Percentiles rank a stretch among this genome's conserved stretches.
Conservation (phyloP, 345 rosid species). For the Atalantia buxifolia region DNA sequence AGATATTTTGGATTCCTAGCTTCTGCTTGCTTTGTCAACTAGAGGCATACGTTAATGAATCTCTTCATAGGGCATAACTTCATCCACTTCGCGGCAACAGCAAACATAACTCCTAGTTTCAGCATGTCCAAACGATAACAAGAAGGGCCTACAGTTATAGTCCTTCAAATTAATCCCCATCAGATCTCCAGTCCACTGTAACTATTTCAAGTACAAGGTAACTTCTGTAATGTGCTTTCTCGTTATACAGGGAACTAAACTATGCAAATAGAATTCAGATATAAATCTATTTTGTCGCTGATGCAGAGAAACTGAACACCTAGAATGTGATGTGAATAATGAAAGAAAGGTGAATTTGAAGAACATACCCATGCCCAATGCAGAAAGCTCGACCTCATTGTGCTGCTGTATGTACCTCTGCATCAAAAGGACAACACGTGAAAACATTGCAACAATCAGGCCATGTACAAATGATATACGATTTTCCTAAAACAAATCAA, state of each 20-base stretch:
- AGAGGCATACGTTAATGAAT: neutral
- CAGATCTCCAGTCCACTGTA: neutral
- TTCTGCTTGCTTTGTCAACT: neutral
- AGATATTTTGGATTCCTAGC: neutral
- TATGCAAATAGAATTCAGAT: neutral
- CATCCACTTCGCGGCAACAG: neutral
- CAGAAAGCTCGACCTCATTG: slow-evolving; percentile 89
- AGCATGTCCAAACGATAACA: neutral
- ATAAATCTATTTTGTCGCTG: neutral
- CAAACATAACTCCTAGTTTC: neutral
- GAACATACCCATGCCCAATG: slow-evolving; percentile 85
- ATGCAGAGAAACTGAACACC: neutral
- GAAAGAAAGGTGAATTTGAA: neutral
- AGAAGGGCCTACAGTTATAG: neutral
- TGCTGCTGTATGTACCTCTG: slow-evolving; percentile 92
- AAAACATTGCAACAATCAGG: neutral
- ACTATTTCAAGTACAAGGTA: neutral
- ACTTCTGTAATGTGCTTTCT: too few species aligned
- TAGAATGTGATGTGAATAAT: neutral
- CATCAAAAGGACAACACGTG: slow-evolving; percentile 8
- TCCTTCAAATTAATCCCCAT: neutral
- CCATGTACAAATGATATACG: neutral
- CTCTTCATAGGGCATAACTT: neutral
- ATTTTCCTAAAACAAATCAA: neutral
- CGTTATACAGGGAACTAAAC: neutral